Base-by-base conservation (phyloP, 2,329 filamentous ascomycete species). In the Plenodomus lindquistii region DNA sequence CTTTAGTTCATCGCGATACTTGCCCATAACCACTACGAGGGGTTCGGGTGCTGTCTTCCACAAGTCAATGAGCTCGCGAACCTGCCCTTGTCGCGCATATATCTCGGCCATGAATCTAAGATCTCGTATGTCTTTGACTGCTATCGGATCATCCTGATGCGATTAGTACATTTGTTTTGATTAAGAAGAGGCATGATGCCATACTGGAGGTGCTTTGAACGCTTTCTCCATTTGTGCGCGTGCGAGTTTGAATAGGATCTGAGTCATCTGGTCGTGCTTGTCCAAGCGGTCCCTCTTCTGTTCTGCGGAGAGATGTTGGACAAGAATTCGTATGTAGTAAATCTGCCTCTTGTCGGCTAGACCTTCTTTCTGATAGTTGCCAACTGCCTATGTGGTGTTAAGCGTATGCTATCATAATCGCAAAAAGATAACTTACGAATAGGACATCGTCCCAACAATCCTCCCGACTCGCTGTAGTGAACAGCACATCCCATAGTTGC, bases 361-460 rank as follows among this genome's bases (percentile, higher is more conserved):
- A 7, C 38, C 41, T 18, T 69, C 65, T 41, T 67, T 66, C 19
- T 55, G 60, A 27, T 63, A 64, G 47, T 69, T 62, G 2, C 63
- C 43, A 10, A 68, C 54, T 35, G 67, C 64, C 69, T 71, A 22
- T 8, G 27, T 38, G 7, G n/a, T n/a, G 38, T 65, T 20, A 61
- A 49, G 16, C 19, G 15, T 21, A 10, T 8, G 42, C 3, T 50
- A 19, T 8, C 13, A 37, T 13, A 21, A 7, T 20, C 4, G 21
- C 9, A 17, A 3, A 17, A 5, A 17, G 9, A 21, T 13, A 20
- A 58, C 65, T 13, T 62, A 71, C 69, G 31, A 52, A 55, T 34
- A 64, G 62, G 24, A 63, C 68, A 55, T 71, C 67, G 31, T 70
- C 67, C 69, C 69, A 71, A 42, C 62, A 69, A 35, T 62, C 60